phyloP scores from a whole-genome alignment of 2,329 filamentous ascomycete genomes.

The Chrysoporthe puriensis region DNA sequence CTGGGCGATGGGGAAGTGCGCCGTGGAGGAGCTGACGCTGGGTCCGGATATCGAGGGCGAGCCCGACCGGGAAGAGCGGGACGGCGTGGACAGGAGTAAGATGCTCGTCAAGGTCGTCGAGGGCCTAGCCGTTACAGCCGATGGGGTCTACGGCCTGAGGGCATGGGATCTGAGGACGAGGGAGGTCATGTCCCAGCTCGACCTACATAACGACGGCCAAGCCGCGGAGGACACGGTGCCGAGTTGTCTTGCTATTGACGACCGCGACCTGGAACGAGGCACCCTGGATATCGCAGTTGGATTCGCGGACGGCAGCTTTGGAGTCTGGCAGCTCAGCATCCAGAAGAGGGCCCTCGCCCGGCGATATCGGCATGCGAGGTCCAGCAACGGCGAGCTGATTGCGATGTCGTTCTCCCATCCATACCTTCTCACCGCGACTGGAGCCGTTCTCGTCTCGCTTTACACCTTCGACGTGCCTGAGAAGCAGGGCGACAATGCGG shows the following conservation, averaged over 20 bases:
- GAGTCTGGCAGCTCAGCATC: slow-evolving; percentile 66
- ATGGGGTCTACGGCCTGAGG: slow-evolving; percentile 69
- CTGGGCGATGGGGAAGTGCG: slow-evolving; percentile 83
- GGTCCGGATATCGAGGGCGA: slow-evolving; percentile 21
- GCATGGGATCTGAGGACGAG: slow-evolving; percentile 76
- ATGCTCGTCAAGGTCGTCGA: slow-evolving; percentile 80
- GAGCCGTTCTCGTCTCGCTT: slow-evolving; percentile 72
- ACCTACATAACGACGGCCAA: slow-evolving; percentile 35
- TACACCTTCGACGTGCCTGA: slow-evolving; percentile 63
- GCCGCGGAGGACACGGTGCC: slow-evolving; percentile 42
- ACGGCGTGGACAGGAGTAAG: slow-evolving; percentile 43
- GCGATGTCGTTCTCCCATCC: slow-evolving; percentile 74
- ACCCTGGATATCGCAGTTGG: slow-evolving; percentile 67
- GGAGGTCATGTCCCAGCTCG: slow-evolving; percentile 57
- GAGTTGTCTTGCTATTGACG: slow-evolving; percentile 69
- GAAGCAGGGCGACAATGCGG: slow-evolving; percentile 24
- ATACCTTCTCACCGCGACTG: slow-evolving; percentile 79
- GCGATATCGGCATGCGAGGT: slow-evolving; percentile 63
- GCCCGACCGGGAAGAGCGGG: slow-evolving; percentile 19
- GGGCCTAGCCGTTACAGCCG: slow-evolving; percentile 77
- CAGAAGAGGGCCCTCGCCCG: slow-evolving; percentile 47
- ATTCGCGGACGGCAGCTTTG: slow-evolving; percentile 72
- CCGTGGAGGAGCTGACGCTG: slow-evolving; percentile 72
- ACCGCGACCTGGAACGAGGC: slow-evolving; percentile 46
- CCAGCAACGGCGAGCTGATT: slow-evolving; percentile 67